Percentiles rank a stretch among this genome's conserved stretches.
phyloP scores from a whole-genome alignment of 2,329 filamentous ascomycete species.

The Dryadomyces sulphureus region DNA sequence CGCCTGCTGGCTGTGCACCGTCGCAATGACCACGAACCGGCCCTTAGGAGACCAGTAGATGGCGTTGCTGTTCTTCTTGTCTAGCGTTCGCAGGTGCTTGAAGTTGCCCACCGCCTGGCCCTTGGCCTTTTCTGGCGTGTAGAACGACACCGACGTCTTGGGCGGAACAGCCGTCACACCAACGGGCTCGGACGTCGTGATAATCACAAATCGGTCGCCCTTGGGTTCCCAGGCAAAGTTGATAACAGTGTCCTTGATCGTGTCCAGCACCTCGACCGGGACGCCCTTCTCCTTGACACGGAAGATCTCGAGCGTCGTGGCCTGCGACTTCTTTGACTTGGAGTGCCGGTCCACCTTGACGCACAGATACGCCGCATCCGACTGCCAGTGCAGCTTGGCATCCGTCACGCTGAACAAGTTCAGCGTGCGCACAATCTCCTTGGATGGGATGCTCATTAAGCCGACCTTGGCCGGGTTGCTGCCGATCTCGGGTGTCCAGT shows the following conservation, averaged over 20 bases:
- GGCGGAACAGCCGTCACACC: slow-evolving; percentile 69
- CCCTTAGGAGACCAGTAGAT: slow-evolving; percentile 98
- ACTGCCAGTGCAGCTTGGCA: slow-evolving; percentile 98
- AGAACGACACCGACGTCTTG: slow-evolving; percentile 92
- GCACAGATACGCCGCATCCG: slow-evolving; percentile 81
- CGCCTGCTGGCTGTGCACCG: slow-evolving; percentile 81
- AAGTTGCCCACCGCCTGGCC: slow-evolving; percentile 73
- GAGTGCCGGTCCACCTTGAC: slow-evolving; percentile 98
- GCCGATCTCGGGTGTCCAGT: slow-evolving; percentile 96
- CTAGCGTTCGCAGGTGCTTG: slow-evolving; percentile 84
- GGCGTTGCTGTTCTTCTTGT: slow-evolving; percentile 99
- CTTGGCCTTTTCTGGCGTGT: slow-evolving; percentile 92
- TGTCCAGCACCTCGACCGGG: slow-evolving; percentile 93
- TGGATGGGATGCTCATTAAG: slow-evolving; percentile 89
- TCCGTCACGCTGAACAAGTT: slow-evolving; percentile 98
- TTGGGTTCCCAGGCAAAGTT: slow-evolving; percentile 99
- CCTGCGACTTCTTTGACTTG: slow-evolving; percentile 96
- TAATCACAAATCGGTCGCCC: slow-evolving; percentile 92
- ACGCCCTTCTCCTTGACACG: slow-evolving; percentile 94
- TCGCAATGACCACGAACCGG: slow-evolving; percentile 87
- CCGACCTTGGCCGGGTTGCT: slow-evolving; percentile 96
- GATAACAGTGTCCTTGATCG: slow-evolving; percentile 95
- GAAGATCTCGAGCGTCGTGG: slow-evolving; percentile 97
- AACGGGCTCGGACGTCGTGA: slow-evolving; percentile 77
- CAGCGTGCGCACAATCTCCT: slow-evolving; percentile 83